Evolutionary conservation across 352 stramenopile species (phyloP), one percentile per base, ranked within the genome.

Genomic region (Pythium inflatum): DNA sequence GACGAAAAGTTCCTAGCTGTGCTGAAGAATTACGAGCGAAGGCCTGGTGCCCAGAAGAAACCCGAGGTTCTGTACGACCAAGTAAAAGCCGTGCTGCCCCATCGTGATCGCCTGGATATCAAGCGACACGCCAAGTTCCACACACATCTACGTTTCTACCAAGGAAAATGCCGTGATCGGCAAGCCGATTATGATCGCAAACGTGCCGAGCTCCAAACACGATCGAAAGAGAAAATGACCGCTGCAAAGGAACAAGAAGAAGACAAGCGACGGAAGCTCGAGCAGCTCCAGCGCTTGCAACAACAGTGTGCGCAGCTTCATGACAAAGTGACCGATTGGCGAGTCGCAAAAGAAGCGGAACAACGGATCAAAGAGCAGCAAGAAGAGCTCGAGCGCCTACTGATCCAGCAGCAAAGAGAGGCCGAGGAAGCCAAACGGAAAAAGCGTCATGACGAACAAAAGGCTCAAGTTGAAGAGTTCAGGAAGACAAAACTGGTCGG

Each of bases 1-100:
- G 80, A 94, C 13, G 82, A 89, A 50, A 75, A 80, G 20, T 93
- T 90, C 62, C 6, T 89, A 13, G 82, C 80, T 16, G 74, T 90
- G 8, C 59, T 88, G 22, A 87, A 75, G 24, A 81, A 68, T 28
- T 86, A 74, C 34, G 80, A 87, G 31, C 75, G 74, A 5, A 81
- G 77, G 5, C 30, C 70, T 3, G 71, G 66, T 0, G 46, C 33
- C 16, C 62, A 71, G 11, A 88, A 85, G 46, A 88, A 81, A 31
- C 68, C 66, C 2, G 78, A 91, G 1, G 18, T 90, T 6, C 50
- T 93, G n/a, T 89, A 92, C 45, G 75, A 83, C n/a, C 80, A 90
- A 56, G 38, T 90, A 3, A 61, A 69, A 25, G 69, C 80, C 12
- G 77, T 88, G 0, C 62, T 93, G 0, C 82, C 83, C 0, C 70